These are phyloP conservation scores for Pseudofabraea citricarpa DNA, from an alignment of 2,329 filamentous ascomycete genomes.

Conservation along the genomic window DNA sequence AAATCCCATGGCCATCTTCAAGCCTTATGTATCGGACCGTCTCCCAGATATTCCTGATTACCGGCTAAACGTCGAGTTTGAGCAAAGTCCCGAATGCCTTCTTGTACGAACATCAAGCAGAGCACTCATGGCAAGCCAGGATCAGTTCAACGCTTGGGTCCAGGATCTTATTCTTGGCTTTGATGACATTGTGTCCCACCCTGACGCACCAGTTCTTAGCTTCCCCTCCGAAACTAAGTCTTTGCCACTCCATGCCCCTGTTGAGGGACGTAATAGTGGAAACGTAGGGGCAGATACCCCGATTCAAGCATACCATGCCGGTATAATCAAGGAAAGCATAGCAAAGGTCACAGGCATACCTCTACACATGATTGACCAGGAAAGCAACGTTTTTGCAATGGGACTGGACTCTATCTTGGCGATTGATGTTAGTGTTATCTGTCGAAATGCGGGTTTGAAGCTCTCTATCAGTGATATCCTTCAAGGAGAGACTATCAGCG, in stretches of 20 bases:
- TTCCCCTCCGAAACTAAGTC: neutral
- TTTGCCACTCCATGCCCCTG: neutral
- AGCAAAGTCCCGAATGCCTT: neutral
- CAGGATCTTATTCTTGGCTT: neutral
- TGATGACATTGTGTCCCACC: neutral
- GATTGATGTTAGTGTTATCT: neutral
- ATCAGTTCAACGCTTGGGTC: neutral
- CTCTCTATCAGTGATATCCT: constrained; percentile 1
- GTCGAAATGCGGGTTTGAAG: neutral
- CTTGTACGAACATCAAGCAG: neutral
- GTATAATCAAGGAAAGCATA: neutral
- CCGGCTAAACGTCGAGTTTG: constrained; percentile 2
- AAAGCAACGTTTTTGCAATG: neutral
- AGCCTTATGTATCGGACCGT: no score
- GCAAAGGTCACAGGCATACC: neutral
- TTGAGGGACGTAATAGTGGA: no score
- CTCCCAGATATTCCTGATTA: constrained; percentile 4
- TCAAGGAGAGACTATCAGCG: constrained; percentile 1
- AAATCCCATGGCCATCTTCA: no score
- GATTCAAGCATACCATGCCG: neutral
- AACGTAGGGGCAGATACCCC: neutral
- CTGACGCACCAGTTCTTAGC: neutral
- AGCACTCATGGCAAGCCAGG: neutral
- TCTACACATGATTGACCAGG: neutral
- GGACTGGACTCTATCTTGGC: constrained; percentile 1